phyloP scores from a whole-genome alignment of 1,139 yeast species.

The Yarrowia galli region DNA sequence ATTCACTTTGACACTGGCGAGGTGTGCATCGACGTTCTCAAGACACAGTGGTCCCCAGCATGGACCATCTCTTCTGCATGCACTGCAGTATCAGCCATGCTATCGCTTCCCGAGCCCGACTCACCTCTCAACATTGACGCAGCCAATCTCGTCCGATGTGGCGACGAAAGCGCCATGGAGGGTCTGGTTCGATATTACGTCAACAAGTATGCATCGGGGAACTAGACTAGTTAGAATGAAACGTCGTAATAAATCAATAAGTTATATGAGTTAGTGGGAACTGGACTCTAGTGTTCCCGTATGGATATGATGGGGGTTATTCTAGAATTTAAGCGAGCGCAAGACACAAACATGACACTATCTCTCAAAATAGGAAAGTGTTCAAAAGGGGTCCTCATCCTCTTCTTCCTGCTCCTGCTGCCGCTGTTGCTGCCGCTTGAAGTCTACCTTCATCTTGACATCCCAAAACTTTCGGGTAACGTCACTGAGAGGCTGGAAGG shows the following conservation, averaged over 20 bases:
- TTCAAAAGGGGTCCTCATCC: not conserved
- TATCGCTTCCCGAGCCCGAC: conserved; percentile 82
- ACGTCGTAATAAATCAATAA: conserved; percentile 38
- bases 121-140: conserved; percentile 86
- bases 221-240: not conserved
- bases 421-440: conserved; percentile 13
- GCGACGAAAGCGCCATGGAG: conserved; percentile 63
- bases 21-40: conserved; percentile 82
- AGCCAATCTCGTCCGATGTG: conserved; percentile 73
- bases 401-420: conserved; percentile 5
- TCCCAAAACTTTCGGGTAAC: conserved; percentile 37
- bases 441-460: conserved; percentile 36
- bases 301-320: not conserved
- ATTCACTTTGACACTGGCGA: conserved; percentile 75
- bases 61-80: conserved; percentile 80
- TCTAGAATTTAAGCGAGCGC: conserved; percentile 9
- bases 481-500: conserved; percentile 26
- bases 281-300: conserved; percentile 28
- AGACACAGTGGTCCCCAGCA: conserved; percentile 83
- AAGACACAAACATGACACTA: not conserved
- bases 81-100: conserved; percentile 70
- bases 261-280: conserved; percentile 39
- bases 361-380: not conserved
- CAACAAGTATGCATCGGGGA: conserved; percentile 49
- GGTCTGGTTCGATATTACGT: conserved; percentile 70